Percentiles rank a stretch among this genome's conserved stretches.
Conservation (phyloP, 495 filamentous ascomycete species). For the Mytilinidion resinicola region DNA sequence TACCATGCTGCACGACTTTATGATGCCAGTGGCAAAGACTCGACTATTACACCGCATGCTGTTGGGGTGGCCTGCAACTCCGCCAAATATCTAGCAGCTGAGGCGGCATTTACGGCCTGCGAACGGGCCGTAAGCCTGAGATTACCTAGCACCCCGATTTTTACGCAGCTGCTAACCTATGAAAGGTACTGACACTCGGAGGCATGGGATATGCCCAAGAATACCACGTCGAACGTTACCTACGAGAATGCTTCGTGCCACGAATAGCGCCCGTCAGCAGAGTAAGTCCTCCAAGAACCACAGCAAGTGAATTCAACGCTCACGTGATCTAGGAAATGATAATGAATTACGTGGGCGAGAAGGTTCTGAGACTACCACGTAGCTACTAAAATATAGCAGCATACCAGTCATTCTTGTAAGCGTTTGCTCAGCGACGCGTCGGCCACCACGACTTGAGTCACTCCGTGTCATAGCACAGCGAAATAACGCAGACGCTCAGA, state of each 20-base stretch:
- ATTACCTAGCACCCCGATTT: not conserved
- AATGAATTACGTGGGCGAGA: conserved; percentile 71
- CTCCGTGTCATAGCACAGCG: too few relatives aligned
- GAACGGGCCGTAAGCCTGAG: conserved; percentile 50
- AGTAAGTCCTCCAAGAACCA: conserved; percentile 22
- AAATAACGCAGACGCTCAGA: too few relatives aligned
- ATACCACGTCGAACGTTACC: conserved; percentile 71
- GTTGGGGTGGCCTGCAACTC: conserved; percentile 70
- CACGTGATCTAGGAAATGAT: conserved; percentile 60
- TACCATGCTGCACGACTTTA: conserved; percentile 74
- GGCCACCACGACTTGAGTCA: too few relatives aligned
- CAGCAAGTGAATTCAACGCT: not conserved
- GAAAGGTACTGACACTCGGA: conserved; percentile 51
- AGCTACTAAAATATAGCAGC: conserved; percentile 48
- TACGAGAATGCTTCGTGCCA: conserved; percentile 68
- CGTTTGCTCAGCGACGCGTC: too few relatives aligned
- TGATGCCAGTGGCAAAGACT: conserved; percentile 51
- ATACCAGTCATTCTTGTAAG: too few relatives aligned
- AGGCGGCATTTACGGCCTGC: conserved; percentile 70
- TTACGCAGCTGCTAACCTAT: not conserved
- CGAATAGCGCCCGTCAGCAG: conserved; percentile 68
- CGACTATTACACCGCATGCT: conserved; percentile 47
- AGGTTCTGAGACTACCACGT: conserved; percentile 53
- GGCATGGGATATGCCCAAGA: conserved; percentile 76
- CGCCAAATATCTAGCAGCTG: conserved; percentile 73